These are phyloP conservation scores for Leishmania arabica DNA, from an alignment of 208 protist genomes.

Conservation along the genomic window DNA sequence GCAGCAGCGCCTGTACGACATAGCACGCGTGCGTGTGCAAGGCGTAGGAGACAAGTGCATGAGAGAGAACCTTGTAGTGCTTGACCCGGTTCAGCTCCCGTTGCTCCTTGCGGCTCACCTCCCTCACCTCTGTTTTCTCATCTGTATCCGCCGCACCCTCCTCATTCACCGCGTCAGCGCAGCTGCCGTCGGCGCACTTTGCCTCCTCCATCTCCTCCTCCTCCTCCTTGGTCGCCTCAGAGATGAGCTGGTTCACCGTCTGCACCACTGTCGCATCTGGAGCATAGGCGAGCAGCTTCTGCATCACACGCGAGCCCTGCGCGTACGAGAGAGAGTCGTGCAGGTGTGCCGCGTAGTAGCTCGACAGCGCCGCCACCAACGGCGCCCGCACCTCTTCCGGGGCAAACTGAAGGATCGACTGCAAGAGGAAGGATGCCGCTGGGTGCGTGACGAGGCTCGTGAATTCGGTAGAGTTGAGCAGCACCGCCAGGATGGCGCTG, in stretches of 20 bases:
- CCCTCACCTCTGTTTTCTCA: conserved; percentile 22
- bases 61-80: conserved; percentile 65
- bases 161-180: conserved; percentile 14
- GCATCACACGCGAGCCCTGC: conserved; percentile 85
- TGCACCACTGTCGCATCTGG: conserved; percentile 55
- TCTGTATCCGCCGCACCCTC: conserved; percentile 14
- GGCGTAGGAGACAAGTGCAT: conserved; percentile 76
- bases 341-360: conserved; percentile 44
- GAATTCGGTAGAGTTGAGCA: conserved; percentile 33
- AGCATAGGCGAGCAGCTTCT: conserved; percentile 82
- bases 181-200: conserved; percentile 21
- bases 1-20: conserved; percentile 79
- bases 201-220: conserved; percentile 34
- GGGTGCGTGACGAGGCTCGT: conserved; percentile 58
- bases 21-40: conserved; percentile 84
- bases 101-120: conserved; percentile 50
- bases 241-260: conserved; percentile 50
- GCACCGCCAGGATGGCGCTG: conserved; percentile 26
- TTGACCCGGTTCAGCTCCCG: conserved; percentile 63
- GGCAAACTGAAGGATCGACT: conserved; percentile 65
- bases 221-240: conserved; percentile 41
- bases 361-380: conserved; percentile 41
- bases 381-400: conserved; percentile 42
- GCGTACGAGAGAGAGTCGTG: conserved; percentile 56
- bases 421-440: conserved; percentile 70